Base-by-base conservation (phyloP, 495 filamentous ascomycete genomes). In the Daldinia childiae region DNA sequence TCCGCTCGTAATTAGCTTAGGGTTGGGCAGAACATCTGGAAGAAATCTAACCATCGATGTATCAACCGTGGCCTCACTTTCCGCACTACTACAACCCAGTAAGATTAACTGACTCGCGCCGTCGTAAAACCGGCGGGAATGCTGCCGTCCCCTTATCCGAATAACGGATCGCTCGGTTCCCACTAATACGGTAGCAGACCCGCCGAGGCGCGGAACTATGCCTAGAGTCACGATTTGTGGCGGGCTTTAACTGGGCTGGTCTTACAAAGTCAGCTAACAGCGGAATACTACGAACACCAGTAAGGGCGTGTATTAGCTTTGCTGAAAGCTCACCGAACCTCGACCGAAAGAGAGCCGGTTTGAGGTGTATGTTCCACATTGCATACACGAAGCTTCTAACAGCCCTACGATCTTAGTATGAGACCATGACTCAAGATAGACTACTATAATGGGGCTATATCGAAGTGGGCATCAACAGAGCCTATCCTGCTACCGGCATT, bases 91-190 rank as follows among this genome's bases (percentile, higher is more conserved):
- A 21, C 3, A 26, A 1, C 26, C 38, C 26, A 21, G 19, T 55
- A 34, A 36, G 19, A n/a, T 50, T 24, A 26, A 43, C 58, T 72
- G 60, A 72, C 55, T 72, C 70, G 54, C 24, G 50, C 41, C 17
- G 27, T 56, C 12, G 27, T 32, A 21, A 54, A 58, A 21, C 64
- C 26, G 36, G 60, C 29, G 24, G 43, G 15, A 65, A 21, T 29
- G 30, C 27, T 54, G 54, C 48, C 51, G 45, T 51, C 32, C 36
- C 56, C 41, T 11, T 50, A 24, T 51, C 32, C 9, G 39, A 54
- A 17, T 30, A 30, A 17, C 50, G 50, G 24, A 27, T 29, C 27
- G 14, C 50, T 9, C 50, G 26, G 27, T 17, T 29, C 24, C 21
- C 26, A 54, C 26, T 11, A 30, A 29, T 11, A 17, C 50, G 24